These are phyloP conservation scores for Salinomyces thailandicus DNA, from an alignment of 2,329 filamentous ascomycete genomes.

Conservation along the genomic window DNA sequence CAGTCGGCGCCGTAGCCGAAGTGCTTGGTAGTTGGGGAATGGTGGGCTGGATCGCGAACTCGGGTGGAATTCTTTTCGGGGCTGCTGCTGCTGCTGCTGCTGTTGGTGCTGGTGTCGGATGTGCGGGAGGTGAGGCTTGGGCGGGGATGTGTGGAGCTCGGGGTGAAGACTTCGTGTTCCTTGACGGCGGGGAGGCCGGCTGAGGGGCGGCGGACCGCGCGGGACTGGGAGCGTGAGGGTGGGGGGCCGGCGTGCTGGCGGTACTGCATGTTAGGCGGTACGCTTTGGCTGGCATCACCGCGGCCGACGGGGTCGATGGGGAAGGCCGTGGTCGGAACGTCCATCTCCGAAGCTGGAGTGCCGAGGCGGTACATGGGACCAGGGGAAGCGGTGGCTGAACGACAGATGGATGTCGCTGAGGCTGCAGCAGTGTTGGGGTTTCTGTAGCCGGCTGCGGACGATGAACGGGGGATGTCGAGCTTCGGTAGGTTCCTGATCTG, in stretches of 20 bases:
- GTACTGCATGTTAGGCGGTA: constrained; percentile 88
- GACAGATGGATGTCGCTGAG: constrained; percentile 36
- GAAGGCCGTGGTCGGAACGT: constrained; percentile 69
- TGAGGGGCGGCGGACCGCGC: constrained; percentile 49
- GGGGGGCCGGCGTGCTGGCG: constrained; percentile 30
- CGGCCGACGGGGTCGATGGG: constrained; percentile 62
- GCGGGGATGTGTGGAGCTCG: constrained; percentile 27
- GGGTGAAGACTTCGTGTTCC: constrained; percentile 38
- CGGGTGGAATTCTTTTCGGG: constrained; percentile 4
- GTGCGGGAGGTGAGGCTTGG: constrained; percentile 22
- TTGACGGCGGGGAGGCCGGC: constrained; percentile 60
- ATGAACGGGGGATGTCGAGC: constrained; percentile 44
- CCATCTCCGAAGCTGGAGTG: constrained; percentile 86
- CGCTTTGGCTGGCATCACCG: constrained; percentile 68
- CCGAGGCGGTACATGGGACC: constrained; percentile 55
- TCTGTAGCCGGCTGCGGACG: constrained; percentile 27
- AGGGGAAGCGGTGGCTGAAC: constrained; percentile 40
- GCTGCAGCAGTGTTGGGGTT: constrained; percentile 20
- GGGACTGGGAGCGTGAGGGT: constrained; percentile 25
- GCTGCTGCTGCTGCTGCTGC: constrained; percentile 17
- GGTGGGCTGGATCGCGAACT: constrained; percentile 21
- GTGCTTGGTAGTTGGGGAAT: constrained; percentile 20
- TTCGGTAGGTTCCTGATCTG: constrained; percentile 47
- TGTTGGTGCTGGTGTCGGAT: constrained; percentile 23
- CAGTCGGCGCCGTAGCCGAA: constrained; percentile 26